phyloP scores from a whole-genome alignment of 495 filamentous ascomycete species.

The Symbiotaphrina buchneri region DNA sequence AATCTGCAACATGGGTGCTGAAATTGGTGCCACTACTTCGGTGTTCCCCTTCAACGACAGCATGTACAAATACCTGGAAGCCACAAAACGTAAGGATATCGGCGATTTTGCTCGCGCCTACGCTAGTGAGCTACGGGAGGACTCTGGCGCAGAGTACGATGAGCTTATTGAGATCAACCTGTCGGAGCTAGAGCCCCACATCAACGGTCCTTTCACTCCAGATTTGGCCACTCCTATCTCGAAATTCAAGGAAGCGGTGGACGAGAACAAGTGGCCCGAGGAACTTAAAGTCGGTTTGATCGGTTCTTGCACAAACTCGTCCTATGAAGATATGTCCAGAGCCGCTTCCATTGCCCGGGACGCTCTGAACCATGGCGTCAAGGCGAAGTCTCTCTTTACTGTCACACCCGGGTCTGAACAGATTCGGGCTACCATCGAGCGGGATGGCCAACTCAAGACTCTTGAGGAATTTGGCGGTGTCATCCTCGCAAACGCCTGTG shows the following conservation, averaged over 20 bases:
- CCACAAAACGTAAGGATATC: conserved; percentile 80
- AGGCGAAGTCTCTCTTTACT: conserved; percentile 82
- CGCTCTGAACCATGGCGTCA: conserved; percentile 81
- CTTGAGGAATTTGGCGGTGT: conserved; percentile 96
- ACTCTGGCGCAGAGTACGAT: conserved; percentile 91
- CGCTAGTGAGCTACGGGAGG: conserved; percentile 67
- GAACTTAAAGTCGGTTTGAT: conserved; percentile 94
- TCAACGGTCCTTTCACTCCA: conserved; percentile 99
- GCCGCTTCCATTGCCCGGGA: conserved; percentile 88
- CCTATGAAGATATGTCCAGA: conserved; percentile 97
- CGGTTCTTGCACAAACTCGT: conserved; percentile 98
- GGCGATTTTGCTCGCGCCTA: conserved; percentile 76
- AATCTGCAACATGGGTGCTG: conserved; percentile 65
- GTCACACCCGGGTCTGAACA: conserved; percentile 96
- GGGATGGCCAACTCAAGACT: conserved; percentile 87
- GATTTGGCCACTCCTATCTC: conserved; percentile 96
- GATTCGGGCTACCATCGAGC: conserved; percentile 84
- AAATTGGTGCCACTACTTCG: conserved; percentile 95
- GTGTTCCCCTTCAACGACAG: conserved; percentile 96
- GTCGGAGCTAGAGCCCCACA: conserved; percentile 83
- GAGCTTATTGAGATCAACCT: conserved; percentile 93
- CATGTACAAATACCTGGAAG: conserved; percentile 85
- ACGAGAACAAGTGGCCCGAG: conserved; percentile 88
- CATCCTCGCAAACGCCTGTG: conserved; percentile 92
- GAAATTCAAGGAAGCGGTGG: conserved; percentile 87